Evolutionary conservation across 2,329 filamentous ascomycete species (phyloP).

Genomic region (Stagonosporopsis tanaceti): DNA sequence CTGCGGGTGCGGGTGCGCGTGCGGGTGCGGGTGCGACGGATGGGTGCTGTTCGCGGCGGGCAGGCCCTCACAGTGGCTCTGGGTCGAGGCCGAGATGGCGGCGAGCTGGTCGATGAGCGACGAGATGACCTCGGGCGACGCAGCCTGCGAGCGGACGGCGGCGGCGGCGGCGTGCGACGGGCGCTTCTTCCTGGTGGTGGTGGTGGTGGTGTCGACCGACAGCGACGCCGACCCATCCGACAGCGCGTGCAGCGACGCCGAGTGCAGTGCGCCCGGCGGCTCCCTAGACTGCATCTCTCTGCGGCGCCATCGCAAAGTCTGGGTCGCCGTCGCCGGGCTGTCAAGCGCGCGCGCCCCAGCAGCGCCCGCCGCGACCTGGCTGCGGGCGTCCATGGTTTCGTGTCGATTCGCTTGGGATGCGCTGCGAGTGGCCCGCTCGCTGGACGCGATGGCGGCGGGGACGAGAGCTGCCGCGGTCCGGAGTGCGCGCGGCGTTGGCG

Average conservation of each 20-base stretch:
- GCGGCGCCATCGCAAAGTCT: slow-evolving; percentile 37
- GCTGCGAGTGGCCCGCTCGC: too few species aligned
- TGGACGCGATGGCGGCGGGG: too few species aligned
- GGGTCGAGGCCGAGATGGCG: slow-evolving; percentile 68
- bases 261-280: too few species aligned
- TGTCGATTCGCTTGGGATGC: too few species aligned
- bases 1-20: slow-evolving; percentile 8
- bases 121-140: slow-evolving; percentile 74
- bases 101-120: slow-evolving; percentile 69
- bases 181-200: slow-evolving; percentile 2
- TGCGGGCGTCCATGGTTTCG: too few species aligned
- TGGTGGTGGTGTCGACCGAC: too few species aligned
- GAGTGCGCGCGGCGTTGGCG: too few species aligned
- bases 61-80: slow-evolving; percentile 69
- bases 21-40: slow-evolving; percentile 27
- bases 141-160: slow-evolving; percentile 43
- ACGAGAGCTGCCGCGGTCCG: too few species aligned
- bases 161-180: slow-evolving; percentile 39
- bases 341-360: slow-evolving; percentile 7
- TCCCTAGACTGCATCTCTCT: slow-evolving; percentile 15
- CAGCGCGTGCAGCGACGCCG: too few species aligned
- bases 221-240: too few species aligned
- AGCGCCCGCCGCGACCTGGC: too few species aligned
- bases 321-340: slow-evolving; percentile 30
- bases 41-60: slow-evolving; percentile 24